Evolutionary conservation across 345 rosid genomes (phyloP), one percentile per base, ranked within the genome.

Genomic region (Heritiera littoralis): DNA sequence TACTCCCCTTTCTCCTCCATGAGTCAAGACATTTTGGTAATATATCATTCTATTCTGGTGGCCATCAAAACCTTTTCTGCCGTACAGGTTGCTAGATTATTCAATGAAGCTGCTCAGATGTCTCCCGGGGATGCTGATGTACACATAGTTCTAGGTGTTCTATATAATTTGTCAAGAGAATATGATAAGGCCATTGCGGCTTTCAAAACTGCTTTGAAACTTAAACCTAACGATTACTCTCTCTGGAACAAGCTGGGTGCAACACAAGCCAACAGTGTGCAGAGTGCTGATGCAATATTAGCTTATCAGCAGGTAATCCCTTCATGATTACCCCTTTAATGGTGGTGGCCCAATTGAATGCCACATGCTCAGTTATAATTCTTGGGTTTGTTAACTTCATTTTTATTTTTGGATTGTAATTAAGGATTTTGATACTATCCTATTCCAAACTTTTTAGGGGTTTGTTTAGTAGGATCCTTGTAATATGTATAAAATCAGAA

Each of bases 171-270:
- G 66, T 94, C 99, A 4, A 87, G 99, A 68, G 98, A 97, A 76
- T 97, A 89, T 77, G 98, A 97, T 79, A 97, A 87, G 84, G 99
- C 98, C 66, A 93, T 97, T 76, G 84, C 77, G 28, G 87, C 98
- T 71, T 97, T 97, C 83, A 88, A 89, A 84, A 91, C 86, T 20
- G 98, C 99, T 38, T 83, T 97, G 77, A 84, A 93, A 82, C 93
- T 96, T 77, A 92, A 91, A 87, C 99, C 99, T 85, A 88, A 88
- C 63, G 99, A 97, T 86, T 97, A 97, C 86, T 97, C 99, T 35
- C 97, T 97, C 18, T 97, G 99, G 99, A 97, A 97, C 88, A 94
- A 97, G 85, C 94, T 94, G 54, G 98, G 99, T 43, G 99, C 99
- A 38, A 97, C 99, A 63, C 98, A 94, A 85, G 99, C 98, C 77